Evolutionary conservation across 192 early-diverging fungal species (phyloP), one percentile per base, ranked within the genome.

Genomic region (Coemansia pectinata): DNA sequence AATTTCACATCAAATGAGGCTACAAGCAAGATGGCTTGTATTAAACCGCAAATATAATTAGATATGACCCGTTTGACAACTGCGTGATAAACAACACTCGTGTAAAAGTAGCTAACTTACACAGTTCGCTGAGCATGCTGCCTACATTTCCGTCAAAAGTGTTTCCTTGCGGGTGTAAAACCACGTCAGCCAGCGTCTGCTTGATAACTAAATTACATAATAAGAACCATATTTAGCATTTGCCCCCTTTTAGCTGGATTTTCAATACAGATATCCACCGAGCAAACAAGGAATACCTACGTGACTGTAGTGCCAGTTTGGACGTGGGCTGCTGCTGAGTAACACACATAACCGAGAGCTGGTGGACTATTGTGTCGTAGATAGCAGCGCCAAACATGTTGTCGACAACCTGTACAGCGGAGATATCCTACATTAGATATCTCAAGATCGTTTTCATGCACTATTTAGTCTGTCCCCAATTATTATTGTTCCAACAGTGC

Each of bases 321-420:
- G 68, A 59, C 7, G 45, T 40, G 31, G 44, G 60, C 19, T 70
- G 60, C 7, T 70, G 60, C 19, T 53, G 31, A 42, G 9, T 21
- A 12, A 61, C 44, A 25, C 60, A 60, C 31, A 70, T 15, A 10
- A 70, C 63, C 34, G 68, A 62, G 7, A 70, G 29, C 4, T 33
- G 47, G 23, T 38, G 69, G 14, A 71, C 14, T 48, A 57, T 48
- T 2, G 17, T 63, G 50, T 78, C 76, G 39, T 58, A 78, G 1
- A 78, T 58, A 5, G 76, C 71, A 2, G 76, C 76, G 8, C 76
- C 76, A 65, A 78, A 65, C 29, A 52, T 48, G 10, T 33, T 34
- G 27, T 68, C 66, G 3, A 55, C 34, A 27, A 66, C 7, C n/a
- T 61, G 62, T 4, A 78, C 19, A 1, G 76, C 62, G 7, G 67